Conservation (phyloP, 2,329 filamentous ascomycete species). For the Pseudopyricularia javanii region DNA sequence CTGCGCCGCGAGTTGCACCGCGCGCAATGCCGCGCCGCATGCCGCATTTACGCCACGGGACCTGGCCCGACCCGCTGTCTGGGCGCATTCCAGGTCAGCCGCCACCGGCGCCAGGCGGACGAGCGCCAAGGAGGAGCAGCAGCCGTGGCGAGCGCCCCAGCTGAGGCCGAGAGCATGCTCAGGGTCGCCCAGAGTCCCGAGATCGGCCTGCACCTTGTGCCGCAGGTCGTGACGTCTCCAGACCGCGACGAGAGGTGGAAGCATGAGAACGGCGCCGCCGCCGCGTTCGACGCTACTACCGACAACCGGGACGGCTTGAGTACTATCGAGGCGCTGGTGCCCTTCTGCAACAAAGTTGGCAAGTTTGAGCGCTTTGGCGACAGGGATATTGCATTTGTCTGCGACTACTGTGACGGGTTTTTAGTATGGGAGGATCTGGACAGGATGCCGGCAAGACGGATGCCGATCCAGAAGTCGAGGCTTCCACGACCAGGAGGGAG, state of each 20-base stretch:
- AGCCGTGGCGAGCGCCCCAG: not conserved
- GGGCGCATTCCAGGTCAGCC: constrained; percentile 41
- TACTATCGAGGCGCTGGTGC: constrained; percentile 33
- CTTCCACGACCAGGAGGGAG: constrained; percentile 9
- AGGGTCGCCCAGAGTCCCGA: not conserved
- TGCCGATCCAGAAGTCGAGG: constrained; percentile 13
- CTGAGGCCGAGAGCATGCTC: not conserved
- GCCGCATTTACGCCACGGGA: constrained; percentile 41
- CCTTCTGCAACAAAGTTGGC: constrained; percentile 38
- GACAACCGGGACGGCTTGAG: not conserved
- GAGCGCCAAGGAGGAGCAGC: not conserved
- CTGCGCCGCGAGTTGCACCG: constrained; percentile 41
- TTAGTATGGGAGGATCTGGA: constrained; percentile 45
- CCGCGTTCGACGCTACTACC: not conserved
- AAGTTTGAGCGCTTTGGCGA: constrained; percentile 43
- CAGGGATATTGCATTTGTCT: constrained; percentile 42
- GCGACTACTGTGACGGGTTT: constrained; percentile 50
- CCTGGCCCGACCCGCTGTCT: constrained; percentile 36
- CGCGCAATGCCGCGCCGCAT: constrained; percentile 43
- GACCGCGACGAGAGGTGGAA: not conserved
- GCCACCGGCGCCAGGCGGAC: constrained; percentile 31
- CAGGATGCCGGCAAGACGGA: constrained; percentile 26
- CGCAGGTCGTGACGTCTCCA: not conserved
- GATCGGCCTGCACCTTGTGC: not conserved
- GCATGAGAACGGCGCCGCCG: not conserved